These are phyloP conservation scores for Thyridium curvatum DNA, from an alignment of 2,329 filamentous ascomycete genomes.

Conservation along the genomic window DNA sequence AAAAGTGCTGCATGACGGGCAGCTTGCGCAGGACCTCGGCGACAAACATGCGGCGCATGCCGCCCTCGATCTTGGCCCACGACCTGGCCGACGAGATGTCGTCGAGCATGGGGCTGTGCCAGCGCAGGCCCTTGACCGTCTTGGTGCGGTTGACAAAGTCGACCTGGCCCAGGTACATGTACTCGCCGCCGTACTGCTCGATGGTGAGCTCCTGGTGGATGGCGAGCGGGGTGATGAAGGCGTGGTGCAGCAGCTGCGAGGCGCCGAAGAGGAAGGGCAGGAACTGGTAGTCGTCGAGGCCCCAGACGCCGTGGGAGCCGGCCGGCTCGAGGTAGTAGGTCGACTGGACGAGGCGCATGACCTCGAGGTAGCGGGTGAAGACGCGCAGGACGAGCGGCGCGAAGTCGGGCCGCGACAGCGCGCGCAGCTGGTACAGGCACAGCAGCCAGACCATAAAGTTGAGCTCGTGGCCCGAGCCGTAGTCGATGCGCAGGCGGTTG, in stretches of 20 bases:
- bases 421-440: conserved; percentile 75
- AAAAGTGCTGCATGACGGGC: conserved; percentile 97
- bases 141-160: conserved; percentile 94
- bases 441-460: conserved; percentile 97
- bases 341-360: conserved; percentile 84
- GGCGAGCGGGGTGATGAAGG: conserved; percentile 66
- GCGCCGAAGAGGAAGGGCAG: conserved; percentile 93
- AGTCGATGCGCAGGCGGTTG: conserved; percentile 83
- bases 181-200: conserved; percentile 79
- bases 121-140: conserved; percentile 86
- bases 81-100: conserved; percentile 87
- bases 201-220: conserved; percentile 87
- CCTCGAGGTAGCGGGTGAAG: conserved; percentile 72
- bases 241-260: conserved; percentile 80
- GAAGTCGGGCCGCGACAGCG: conserved; percentile 63
- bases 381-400: conserved; percentile 67
- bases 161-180: conserved; percentile 87
- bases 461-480: conserved; percentile 93
- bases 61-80: conserved; percentile 88
- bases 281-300: conserved; percentile 95
- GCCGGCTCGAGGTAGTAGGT: conserved; percentile 97
- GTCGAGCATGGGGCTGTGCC: conserved; percentile 98
- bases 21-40: conserved; percentile 88
- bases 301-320: conserved; percentile 96
- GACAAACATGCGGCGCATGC: conserved; percentile 96